A percentile compares a stretch with the other conserved stretches of the same genome.
Conservation (phyloP, 192 early-diverging fungal species). For the Helicostylum pulchrum region DNA sequence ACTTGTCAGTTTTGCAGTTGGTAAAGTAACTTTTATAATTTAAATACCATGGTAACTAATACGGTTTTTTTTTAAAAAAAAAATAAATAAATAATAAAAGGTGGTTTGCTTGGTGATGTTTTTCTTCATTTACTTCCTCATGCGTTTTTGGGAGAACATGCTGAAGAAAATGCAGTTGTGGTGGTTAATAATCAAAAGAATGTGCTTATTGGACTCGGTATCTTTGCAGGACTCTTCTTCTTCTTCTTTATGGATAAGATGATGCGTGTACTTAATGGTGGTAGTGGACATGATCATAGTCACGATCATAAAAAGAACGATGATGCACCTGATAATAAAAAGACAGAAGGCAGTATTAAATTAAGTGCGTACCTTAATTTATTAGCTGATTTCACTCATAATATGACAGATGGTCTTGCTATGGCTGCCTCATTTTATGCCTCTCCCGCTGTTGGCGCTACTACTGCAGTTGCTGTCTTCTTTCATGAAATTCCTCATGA, state of each 20-base stretch:
- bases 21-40: conserved; percentile 11
- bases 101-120: conserved; percentile 80
- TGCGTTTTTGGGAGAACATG: conserved; percentile 60
- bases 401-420: conserved; percentile 82
- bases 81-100: conserved; percentile 6
- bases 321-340: neutral
- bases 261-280: conserved; percentile 72
- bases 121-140: conserved; percentile 82
- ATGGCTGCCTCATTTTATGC: conserved; percentile 83
- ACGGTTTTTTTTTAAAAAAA: neutral
- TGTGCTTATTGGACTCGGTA: conserved; percentile 66
- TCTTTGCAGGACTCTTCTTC: conserved; percentile 71
- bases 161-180: conserved; percentile 37
- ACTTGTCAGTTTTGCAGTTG: conserved; percentile 85
- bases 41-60: neutral
- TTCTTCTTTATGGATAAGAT: conserved; percentile 84
- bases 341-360: conserved; percentile 46
- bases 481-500: conserved; percentile 91
- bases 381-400: conserved; percentile 82
- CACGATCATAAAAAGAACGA: conserved; percentile 20
- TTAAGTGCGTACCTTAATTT: conserved; percentile 76
- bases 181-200: conserved; percentile 49
- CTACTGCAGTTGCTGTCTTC: conserved; percentile 81
- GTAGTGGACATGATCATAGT: conserved; percentile 34
- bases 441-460: conserved; percentile 77